Evolutionary conservation across 1,284 basidiomycete genomes (phyloP), one percentile per base, ranked within the genome.

Genomic region (Apiotrichum veenhuisii): DNA sequence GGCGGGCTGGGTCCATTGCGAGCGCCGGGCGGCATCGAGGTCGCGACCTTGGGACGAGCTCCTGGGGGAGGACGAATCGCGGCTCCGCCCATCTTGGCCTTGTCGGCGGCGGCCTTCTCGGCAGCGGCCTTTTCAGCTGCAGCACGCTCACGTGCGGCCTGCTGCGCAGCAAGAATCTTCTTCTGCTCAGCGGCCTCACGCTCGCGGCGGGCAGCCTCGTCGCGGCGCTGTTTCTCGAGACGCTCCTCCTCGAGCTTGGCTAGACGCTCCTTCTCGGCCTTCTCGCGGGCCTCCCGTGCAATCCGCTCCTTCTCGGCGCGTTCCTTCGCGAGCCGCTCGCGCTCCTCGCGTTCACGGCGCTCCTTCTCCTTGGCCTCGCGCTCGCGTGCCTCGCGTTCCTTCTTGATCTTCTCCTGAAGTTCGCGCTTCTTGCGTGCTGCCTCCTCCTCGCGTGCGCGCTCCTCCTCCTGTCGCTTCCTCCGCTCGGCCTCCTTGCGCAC

Each of bases 391-490:
- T 71, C 64, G 44, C 66, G 62, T 59, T 78, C 76, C 49, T 65
- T 84, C 69, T 85, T 86, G 52, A 84, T 82, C 66, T 84, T 84
- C 69, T 91, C 88, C 54, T 78, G 76, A 49, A 71, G 75, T 72
- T 90, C 89, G 55, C 87, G 87, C 71, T 86, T 74, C 62, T 75
- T 89, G 58, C 84, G 82, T 51, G 82, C 79, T 62, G 74, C 71
- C 64, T 81, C 80, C 34, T 79, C 78, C 68, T 81, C 79, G 36
- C 75, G 69, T 42, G 76, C 71, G 44, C 73, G 75, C 59, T 82
- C 80, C 65, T 81, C 80, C 47, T 80, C 78, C 50, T 79, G 76
- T 1, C 80, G 78, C 61, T 77, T 79, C 57, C 74, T 73, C 59
- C 77, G 73, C 56, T 81, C 80, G 37, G 78, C 78, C 51, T 80